phyloP scores from a whole-genome alignment of 306 rosid species.

The Cucumis sativus region Cucumber_9930_V3 NC_026660.2:428001-428500 shows the following conservation, averaged over 20 bases:
- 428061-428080: background rate
- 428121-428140: background rate
- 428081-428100: background rate
- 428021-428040: background rate
- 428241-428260: background rate
- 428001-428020: background rate
- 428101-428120: background rate
- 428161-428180: background rate
- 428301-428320: slow-evolving; percentile 85
- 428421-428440: slow-evolving; percentile 1
- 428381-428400: slow-evolving; percentile 9
- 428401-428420: background rate
- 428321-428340: slow-evolving; percentile 79
- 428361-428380: slow-evolving; percentile 66
- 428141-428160: background rate
- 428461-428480: slow-evolving; percentile 55
- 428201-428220: background rate
- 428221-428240: background rate
- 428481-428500: slow-evolving; percentile 56
- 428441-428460: slow-evolving; percentile 7
- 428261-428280: slow-evolving; percentile 15
- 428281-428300: slow-evolving; percentile 97
- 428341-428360: slow-evolving; percentile 48
- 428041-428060: background rate
- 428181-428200: background rate